Evolutionary conservation across 495 filamentous ascomycete species (phyloP).

Genomic region (Talaromyces liani): DNA sequence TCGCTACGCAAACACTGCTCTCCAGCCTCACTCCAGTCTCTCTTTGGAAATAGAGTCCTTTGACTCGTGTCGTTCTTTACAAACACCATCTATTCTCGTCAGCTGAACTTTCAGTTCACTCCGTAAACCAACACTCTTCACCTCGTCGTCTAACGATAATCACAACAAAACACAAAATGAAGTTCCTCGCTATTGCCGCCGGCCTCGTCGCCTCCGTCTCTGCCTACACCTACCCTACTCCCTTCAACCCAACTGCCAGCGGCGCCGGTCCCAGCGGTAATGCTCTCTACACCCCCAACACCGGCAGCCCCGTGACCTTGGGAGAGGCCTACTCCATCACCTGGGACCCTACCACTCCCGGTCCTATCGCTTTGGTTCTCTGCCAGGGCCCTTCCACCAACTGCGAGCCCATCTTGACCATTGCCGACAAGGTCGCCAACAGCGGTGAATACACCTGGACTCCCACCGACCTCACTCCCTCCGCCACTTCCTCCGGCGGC

Average conservation of each 20-base stretch:
- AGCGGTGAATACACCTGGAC: slow-evolving; percentile 52
- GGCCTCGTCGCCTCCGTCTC: slow-evolving; percentile 42
- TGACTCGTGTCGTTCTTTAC: slow-evolving; percentile 21
- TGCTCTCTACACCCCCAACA: slow-evolving; percentile 44
- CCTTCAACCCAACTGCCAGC: slow-evolving; percentile 21
- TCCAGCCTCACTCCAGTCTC: slow-evolving; percentile 18
- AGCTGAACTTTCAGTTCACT: neutral
- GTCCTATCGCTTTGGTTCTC: slow-evolving; percentile 53
- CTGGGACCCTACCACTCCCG: slow-evolving; percentile 43
- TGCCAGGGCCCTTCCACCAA: slow-evolving; percentile 53
- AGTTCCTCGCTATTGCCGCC: slow-evolving; percentile 38
- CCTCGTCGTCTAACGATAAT: slow-evolving; percentile 13
- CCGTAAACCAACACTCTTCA: neutral
- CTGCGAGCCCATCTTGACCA: slow-evolving; percentile 43
- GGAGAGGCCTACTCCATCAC: slow-evolving; percentile 53
- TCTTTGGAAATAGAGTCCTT: slow-evolving; percentile 14
- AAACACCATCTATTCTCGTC: neutral
- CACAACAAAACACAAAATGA: slow-evolving; percentile 34
- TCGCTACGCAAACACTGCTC: slow-evolving; percentile 14
- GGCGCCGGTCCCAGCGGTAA: slow-evolving; percentile 43
- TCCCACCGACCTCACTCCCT: slow-evolving; percentile 36
- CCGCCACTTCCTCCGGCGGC: slow-evolving; percentile 32
- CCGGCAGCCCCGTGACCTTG: slow-evolving; percentile 46
- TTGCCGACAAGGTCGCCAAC: slow-evolving; percentile 52
- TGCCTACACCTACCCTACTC: slow-evolving; percentile 45